A percentile compares a stretch with the other conserved stretches of the same genome.
Evolutionary conservation across 116 monocot genomes (phyloP).

Genomic region (Iris pallida): DNA sequence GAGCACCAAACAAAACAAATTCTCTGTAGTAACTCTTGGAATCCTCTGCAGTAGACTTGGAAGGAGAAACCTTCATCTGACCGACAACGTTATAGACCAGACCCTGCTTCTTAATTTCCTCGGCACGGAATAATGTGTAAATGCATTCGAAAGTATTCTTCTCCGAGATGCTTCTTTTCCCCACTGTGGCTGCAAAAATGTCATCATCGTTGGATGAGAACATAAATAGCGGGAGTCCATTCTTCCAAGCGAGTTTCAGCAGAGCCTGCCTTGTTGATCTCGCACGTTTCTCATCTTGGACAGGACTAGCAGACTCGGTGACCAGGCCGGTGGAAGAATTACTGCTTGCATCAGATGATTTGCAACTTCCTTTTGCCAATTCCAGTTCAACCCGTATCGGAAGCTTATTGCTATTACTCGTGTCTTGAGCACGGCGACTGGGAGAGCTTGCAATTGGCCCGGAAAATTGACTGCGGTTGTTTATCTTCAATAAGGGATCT

Average conservation of each 20-base stretch:
- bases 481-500: conserved; percentile 58
- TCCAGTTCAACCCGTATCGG: conserved; percentile 10
- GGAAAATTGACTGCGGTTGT: conserved; percentile 2
- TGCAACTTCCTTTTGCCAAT: background rate
- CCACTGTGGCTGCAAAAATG: conserved; percentile 68
- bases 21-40: conserved; percentile 24
- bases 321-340: conserved; percentile 9
- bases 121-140: conserved; percentile 40
- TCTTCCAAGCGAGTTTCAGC: conserved; percentile 74
- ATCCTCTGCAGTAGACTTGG: conserved; percentile 4
- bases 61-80: conserved; percentile 38
- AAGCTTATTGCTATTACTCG: conserved; percentile 7
- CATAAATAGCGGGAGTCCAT: conserved; percentile 65
- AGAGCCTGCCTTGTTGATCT: conserved; percentile 53
- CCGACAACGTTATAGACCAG: conserved; percentile 36
- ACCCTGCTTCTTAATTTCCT: conserved; percentile 42
- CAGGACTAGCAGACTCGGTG: background rate
- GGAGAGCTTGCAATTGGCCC: conserved; percentile 10
- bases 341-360: background rate
- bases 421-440: conserved; percentile 2
- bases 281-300: conserved; percentile 22
- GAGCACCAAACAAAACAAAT: conserved; percentile 42
- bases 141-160: conserved; percentile 30
- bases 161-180: conserved; percentile 22
- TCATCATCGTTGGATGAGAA: conserved; percentile 61